These are phyloP conservation scores for Meyerozyma athensensis DNA, from an alignment of 1,139 yeast species.

Conservation along the genomic window DNA sequence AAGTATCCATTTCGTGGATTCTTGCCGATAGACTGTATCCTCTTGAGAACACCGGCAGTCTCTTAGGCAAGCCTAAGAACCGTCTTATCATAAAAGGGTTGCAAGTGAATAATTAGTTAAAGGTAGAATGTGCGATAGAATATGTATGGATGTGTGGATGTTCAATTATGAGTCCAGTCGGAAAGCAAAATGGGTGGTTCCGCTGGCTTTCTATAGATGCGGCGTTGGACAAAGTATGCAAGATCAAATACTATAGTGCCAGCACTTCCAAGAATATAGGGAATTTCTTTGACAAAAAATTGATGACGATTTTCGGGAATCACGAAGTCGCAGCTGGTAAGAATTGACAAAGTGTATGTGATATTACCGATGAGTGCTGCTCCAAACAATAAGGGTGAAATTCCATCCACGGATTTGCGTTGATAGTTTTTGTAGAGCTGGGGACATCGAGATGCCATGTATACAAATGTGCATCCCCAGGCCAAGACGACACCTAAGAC, in stretches of 20 bases:
- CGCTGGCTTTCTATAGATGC: constrained; percentile 29
- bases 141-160: constrained; percentile 1
- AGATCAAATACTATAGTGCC: constrained; percentile 82
- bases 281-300: constrained; percentile 67
- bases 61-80: neutral
- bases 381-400: constrained; percentile 71
- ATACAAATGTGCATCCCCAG: constrained; percentile 76
- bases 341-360: constrained; percentile 73
- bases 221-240: constrained; percentile 65
- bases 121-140: constrained; percentile 1
- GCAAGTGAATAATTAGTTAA: neutral
- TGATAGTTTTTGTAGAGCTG: constrained; percentile 72
- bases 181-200: neutral
- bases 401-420: constrained; percentile 78
- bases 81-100: neutral
- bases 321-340: constrained; percentile 45
- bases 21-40: neutral
- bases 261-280: constrained; percentile 79
- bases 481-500: constrained; percentile 58
- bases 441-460: constrained; percentile 78
- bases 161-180: constrained; percentile 1
- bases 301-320: constrained; percentile 27
- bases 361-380: constrained; percentile 79
- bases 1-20: neutral
- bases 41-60: neutral